phyloP scores from a whole-genome alignment of 2,329 filamentous ascomycete species.

The Aspergillus neotritici region DNA sequence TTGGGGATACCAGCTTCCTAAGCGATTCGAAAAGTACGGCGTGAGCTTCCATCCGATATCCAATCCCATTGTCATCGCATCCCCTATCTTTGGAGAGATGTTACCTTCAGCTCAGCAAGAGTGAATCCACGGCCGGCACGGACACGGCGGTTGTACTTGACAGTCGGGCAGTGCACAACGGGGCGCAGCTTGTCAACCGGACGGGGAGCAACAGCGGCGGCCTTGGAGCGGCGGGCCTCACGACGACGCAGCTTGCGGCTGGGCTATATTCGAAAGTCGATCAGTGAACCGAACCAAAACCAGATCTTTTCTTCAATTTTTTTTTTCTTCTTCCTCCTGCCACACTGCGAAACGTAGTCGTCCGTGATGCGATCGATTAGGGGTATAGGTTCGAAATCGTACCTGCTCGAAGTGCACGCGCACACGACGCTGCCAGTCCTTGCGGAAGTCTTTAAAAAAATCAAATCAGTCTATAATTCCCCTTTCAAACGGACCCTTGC shows the following conservation, averaged over 20 bases:
- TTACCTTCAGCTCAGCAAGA: constrained; percentile 95
- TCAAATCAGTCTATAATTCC: constrained; percentile 21
- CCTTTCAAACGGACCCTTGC: constrained; percentile 16
- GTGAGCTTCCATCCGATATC: constrained; percentile 11
- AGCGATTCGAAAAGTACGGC: constrained; percentile 19
- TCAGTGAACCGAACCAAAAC: constrained; percentile 29
- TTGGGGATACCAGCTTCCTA: constrained; percentile 93
- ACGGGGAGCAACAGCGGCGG: constrained; percentile 88
- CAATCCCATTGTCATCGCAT: constrained; percentile 1
- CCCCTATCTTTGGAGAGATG: constrained; percentile 9
- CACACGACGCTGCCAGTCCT: constrained; percentile 99
- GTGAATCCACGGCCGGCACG: constrained; percentile 97
- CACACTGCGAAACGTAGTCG: constrained; percentile 5
- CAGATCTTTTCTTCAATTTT: constrained; percentile 13
- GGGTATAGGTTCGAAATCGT: constrained; percentile 44
- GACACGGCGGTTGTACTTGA: constrained; percentile 99
- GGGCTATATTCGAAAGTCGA: constrained; percentile 57
- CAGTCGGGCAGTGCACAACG: constrained; percentile 91
- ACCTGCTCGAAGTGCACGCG: constrained; percentile 99
- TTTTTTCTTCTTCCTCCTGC: constrained; percentile 9
- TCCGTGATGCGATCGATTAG: constrained; percentile 13
- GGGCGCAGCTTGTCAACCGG: constrained; percentile 96
- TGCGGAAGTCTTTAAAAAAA: constrained; percentile 74
- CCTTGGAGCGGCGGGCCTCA: constrained; percentile 88
- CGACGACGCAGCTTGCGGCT: constrained; percentile 93